Evolutionary conservation across 2,329 filamentous ascomycete genomes (phyloP), one percentile per base, ranked within the genome.

Genomic region (Aspergillus arachidicola): DNA sequence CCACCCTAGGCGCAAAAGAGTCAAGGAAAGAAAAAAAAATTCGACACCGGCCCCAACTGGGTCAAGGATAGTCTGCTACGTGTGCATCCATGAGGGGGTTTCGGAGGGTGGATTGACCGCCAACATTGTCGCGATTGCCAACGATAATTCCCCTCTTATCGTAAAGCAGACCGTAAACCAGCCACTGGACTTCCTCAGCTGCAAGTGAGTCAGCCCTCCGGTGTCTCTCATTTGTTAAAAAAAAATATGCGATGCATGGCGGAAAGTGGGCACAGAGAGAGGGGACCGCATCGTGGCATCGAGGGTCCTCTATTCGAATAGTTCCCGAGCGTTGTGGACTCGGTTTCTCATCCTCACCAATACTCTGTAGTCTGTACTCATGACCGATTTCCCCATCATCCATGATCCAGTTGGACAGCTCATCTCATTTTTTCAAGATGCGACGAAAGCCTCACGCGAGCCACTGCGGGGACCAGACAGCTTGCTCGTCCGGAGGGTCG

Each of bases 391-490:
- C 34, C 36, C 7, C 51, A 19, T 55, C 14, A 14, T 19, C 32
- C 16, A 14, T 26, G 19, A 14, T 26, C 30, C 23, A 41, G 32
- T 55, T 55, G 32, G 34, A 26, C 51, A 55, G 51, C 34, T 55
- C 51, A 55, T 19, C 21, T 23, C 16, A n/a, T 11, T 21, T 54
- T 36, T 34, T 16, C 51, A 38, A 28, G 32, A 55, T 38, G 51
- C 51, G 28, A 51, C 28, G 28, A 55, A 54, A 55, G 51, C 51
- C 34, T 55, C 51, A 55, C 51, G 51, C 51, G 32, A 55, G 51
- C 51, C 30, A 54, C 21, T 55, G 51, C 21, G 51, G 51, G 34
- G 51, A 36, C 14, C 51, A 54, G 51, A 36, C 51, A 54, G 51
- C 30, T 36, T 36, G 16, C 19, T 54, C 28, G 23, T 36, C n/a